Evolutionary conservation across 2,329 filamentous ascomycete genomes (phyloP).

Genomic region (Pseudocercospora vitis): DNA sequence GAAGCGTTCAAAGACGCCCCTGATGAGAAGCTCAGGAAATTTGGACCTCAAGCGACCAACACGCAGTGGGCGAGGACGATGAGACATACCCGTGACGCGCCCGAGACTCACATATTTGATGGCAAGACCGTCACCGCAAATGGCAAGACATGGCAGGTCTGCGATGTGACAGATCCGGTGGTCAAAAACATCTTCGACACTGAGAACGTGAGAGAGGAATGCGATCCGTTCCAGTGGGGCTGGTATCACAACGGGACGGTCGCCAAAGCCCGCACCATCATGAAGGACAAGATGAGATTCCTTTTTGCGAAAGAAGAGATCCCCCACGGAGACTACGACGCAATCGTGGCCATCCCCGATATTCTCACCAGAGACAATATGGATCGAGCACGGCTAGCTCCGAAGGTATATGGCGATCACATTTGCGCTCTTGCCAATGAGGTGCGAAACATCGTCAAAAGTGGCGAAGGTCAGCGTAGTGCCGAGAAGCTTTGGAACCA

Average conservation of each 20-base stretch:
- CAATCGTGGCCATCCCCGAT: conserved; percentile 25
- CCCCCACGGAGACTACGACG: conserved; percentile 32
- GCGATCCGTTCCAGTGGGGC: conserved; percentile 61
- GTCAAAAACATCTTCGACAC: conserved; percentile 66
- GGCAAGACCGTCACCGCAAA: conserved; percentile 72
- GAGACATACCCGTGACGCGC: conserved; percentile 30
- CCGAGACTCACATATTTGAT: conserved; percentile 75
- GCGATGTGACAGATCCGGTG: conserved; percentile 82
- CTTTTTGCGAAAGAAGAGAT: conserved; percentile 41
- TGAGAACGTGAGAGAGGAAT: conserved; percentile 50
- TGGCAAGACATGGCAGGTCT: conserved; percentile 91
- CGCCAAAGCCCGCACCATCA: conserved; percentile 79
- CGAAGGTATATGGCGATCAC: conserved; percentile 12
- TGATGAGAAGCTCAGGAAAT: conserved; percentile 4
- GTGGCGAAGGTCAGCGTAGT: conserved; percentile 7
- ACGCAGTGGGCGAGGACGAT: conserved; percentile 22
- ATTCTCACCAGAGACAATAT: conserved; percentile 21
- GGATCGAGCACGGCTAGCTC: conserved; percentile 15
- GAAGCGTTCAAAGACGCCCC: conserved; percentile 28
- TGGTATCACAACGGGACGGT: conserved; percentile 83
- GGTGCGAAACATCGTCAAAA: conserved; percentile 15
- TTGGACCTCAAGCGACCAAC: conserved; percentile 18
- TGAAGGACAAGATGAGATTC: conserved; percentile 75
- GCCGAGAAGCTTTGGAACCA: conserved; percentile 10
- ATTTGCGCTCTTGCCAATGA: conserved; percentile 13